Conservation (phyloP, 371 early-diverging fungal genomes). For the Mortierella sp. region DNA sequence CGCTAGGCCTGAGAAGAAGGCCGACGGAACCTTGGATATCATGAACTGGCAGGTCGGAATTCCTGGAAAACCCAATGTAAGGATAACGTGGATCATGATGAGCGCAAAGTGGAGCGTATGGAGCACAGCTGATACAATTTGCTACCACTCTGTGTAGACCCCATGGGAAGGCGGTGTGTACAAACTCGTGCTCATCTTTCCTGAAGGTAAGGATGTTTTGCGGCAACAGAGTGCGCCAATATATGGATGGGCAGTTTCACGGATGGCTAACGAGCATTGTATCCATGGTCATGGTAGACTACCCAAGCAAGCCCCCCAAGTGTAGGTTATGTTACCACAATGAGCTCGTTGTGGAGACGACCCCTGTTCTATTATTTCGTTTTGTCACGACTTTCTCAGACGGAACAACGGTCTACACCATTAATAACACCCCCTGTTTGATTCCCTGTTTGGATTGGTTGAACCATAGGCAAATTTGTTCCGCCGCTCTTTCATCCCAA, state of each 20-base stretch:
- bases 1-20: slow-evolving; percentile 87
- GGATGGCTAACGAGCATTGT: background rate
- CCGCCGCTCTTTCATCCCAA: slow-evolving; percentile 99
- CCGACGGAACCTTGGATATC: slow-evolving; percentile 84
- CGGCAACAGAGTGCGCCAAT: background rate
- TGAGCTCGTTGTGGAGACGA: too few relatives aligned
- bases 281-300: slow-evolving; percentile 59
- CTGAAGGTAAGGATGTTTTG: slow-evolving; percentile 70
- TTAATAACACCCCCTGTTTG: background rate
- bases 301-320: slow-evolving; percentile 89
- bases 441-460: background rate
- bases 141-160: slow-evolving; percentile 64
- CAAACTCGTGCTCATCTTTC: slow-evolving; percentile 90
- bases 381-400: too few relatives aligned
- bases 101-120: background rate
- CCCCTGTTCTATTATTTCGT: too few relatives aligned
- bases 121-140: background rate
- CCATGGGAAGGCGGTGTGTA: slow-evolving; percentile 97
- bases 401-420: too few relatives aligned
- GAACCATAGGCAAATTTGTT: slow-evolving; percentile 74
- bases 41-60: slow-evolving; percentile 95
- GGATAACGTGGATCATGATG: slow-evolving; percentile 4
- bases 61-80: slow-evolving; percentile 85
- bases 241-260: background rate
- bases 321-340: slow-evolving; percentile 57